phyloP scores from a whole-genome alignment of 179 eudicot genomes.

The Silene noctiflora region DNA sequence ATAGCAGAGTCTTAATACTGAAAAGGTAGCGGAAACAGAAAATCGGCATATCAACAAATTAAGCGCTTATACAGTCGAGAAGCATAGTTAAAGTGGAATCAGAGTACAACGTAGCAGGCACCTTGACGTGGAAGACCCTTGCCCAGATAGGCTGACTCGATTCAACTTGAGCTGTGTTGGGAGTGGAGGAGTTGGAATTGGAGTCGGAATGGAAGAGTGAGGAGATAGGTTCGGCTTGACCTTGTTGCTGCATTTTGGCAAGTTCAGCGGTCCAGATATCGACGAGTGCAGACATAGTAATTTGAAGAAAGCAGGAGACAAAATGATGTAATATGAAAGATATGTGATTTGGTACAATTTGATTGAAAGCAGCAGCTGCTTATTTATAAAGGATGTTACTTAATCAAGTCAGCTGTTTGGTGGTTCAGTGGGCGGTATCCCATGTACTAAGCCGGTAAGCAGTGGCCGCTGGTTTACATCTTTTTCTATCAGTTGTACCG shows the following conservation, averaged over 20 bases:
- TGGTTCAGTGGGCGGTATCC: constrained; percentile 1
- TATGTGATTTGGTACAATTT: not conserved
- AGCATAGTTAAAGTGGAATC: constrained; percentile 2
- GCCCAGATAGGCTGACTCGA: not conserved
- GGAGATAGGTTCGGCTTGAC: not conserved
- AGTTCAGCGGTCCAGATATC: not conserved
- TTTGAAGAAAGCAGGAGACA: not conserved
- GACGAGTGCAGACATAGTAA: not conserved
- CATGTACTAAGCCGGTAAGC: too few species aligned
- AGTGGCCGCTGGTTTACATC: not conserved
- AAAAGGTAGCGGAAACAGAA: not conserved
- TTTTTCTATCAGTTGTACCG: not conserved
- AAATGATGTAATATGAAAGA: not conserved
- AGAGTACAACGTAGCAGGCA: not conserved
- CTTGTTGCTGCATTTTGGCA: not conserved
- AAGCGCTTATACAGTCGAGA: not conserved
- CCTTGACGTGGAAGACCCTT: not conserved
- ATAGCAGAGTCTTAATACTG: not conserved
- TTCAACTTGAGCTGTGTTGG: not conserved
- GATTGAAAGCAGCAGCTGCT: not conserved
- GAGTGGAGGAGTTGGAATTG: not conserved
- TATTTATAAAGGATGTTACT: not conserved
- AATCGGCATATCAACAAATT: not conserved
- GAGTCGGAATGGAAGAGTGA: not conserved
- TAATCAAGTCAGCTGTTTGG: not conserved